These are phyloP conservation scores for Boechera stricta DNA, from an alignment of 345 rosid genomes.

Conservation along the genomic window DNA sequence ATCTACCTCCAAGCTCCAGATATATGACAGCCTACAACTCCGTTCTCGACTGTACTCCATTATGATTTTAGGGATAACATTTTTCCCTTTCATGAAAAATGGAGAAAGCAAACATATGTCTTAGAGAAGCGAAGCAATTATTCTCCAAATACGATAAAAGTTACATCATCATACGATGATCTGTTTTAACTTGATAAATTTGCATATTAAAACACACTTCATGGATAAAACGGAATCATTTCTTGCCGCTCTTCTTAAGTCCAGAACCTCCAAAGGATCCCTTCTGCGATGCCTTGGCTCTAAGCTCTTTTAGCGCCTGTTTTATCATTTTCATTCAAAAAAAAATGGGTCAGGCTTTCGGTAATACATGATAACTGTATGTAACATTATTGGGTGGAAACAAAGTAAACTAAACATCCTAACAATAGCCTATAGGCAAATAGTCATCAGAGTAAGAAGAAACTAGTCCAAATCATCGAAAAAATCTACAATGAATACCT, in stretches of 20 bases:
- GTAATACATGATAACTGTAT: neutral
- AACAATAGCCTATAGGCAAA: neutral
- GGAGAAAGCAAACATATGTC: constrained; percentile 23
- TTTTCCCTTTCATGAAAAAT: neutral
- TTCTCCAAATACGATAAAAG: constrained; percentile 27
- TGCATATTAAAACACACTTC: constrained; percentile 15
- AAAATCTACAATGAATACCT: neutral
- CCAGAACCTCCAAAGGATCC: constrained; percentile 88
- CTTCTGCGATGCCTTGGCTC: constrained; percentile 80
- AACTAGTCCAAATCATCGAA: neutral
- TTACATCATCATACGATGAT: constrained; percentile 37
- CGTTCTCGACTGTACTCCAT: neutral
- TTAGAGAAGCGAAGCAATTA: constrained; percentile 30
- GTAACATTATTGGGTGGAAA: neutral
- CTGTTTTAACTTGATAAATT: constrained; percentile 29
- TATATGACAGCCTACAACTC: neutral
- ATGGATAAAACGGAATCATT: constrained; percentile 41
- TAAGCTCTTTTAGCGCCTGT: constrained; percentile 87
- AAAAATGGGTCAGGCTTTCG: neutral
- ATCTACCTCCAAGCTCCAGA: neutral
- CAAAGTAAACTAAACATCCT: neutral
- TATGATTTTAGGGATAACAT: neutral
- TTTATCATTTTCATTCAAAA: constrained; percentile 8
- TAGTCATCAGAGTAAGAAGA: neutral
- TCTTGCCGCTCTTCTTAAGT: constrained; percentile 95